phyloP scores from a whole-genome alignment of 805 yeast genomes.

The Metschnikowia dekortorum region DNA sequence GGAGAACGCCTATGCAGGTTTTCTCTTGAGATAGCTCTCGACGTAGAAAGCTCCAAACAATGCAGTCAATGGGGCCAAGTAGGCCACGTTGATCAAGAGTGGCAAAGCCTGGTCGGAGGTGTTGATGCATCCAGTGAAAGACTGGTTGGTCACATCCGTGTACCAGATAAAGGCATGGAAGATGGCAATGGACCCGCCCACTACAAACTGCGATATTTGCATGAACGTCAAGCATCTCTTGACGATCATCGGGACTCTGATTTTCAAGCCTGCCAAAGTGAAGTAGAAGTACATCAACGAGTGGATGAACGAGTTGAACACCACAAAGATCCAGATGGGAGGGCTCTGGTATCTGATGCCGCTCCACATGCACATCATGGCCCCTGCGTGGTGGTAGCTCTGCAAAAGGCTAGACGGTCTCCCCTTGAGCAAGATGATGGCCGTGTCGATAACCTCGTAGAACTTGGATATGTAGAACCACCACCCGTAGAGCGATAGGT shows the following conservation, averaged over 20 bases:
- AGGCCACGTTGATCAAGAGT: conserved; percentile 54
- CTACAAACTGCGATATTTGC: conserved; percentile 64
- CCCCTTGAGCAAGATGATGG: conserved; percentile 64
- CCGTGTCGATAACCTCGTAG: conserved; percentile 67
- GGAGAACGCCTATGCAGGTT: conserved; percentile 6
- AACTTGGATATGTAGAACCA: conserved; percentile 67
- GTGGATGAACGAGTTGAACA: conserved; percentile 75
- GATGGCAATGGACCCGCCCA: conserved; percentile 67
- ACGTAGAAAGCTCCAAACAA: conserved; percentile 63
- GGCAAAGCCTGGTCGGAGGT: conserved; percentile 62
- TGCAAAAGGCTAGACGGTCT: conserved; percentile 62
- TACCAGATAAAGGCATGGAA: conserved; percentile 59
- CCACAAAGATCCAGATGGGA: conserved; percentile 78
- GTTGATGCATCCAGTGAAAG: conserved; percentile 44
- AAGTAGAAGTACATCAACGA: conserved; percentile 70
- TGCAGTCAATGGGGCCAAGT: conserved; percentile 63
- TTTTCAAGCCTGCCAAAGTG: conserved; percentile 53
- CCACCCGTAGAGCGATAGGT: conserved; percentile 57
- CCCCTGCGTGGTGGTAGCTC: conserved; percentile 75
- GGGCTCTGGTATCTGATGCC: conserved; percentile 67
- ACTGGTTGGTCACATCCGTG: conserved; percentile 43
- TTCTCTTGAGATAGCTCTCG: conserved; percentile 46
- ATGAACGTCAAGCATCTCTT: conserved; percentile 60
- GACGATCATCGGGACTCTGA: conserved; percentile 52
- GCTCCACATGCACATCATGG: conserved; percentile 79